phyloP scores from a whole-genome alignment of 2,329 filamentous ascomycete species.

The Aureobasidium sp. region DNA sequence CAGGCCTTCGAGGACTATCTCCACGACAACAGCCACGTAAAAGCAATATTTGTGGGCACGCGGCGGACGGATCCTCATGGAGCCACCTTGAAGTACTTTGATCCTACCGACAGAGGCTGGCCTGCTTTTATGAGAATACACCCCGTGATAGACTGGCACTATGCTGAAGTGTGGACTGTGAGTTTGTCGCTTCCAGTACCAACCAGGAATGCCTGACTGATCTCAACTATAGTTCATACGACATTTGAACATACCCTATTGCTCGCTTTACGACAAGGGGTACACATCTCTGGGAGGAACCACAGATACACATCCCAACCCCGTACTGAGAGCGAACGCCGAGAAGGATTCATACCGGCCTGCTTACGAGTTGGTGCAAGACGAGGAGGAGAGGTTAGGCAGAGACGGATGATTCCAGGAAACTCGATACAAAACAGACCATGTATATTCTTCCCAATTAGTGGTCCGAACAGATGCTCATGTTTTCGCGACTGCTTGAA shows the following conservation, averaged over 20 bases:
- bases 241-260: conserved; percentile 73
- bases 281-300: conserved; percentile 91
- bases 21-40: conserved; percentile 51
- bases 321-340: conserved; percentile 45
- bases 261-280: conserved; percentile 74
- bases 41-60: conserved; percentile 80
- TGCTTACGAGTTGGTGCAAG: conserved; percentile 65
- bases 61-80: conserved; percentile 89
- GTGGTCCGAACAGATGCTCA: neutral
- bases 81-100: conserved; percentile 67
- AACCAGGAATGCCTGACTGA: neutral
- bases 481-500: too few species aligned
- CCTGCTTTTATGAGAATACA: conserved; percentile 87
- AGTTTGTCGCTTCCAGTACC: conserved; percentile 30
- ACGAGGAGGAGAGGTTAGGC: conserved; percentile 70
- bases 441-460: neutral
- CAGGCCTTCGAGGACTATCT: conserved; percentile 72
- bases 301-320: conserved; percentile 83
- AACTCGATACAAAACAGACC: neutral
- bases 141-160: conserved; percentile 96
- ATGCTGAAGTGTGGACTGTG: conserved; percentile 87
- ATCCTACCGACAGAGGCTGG: conserved; percentile 82
- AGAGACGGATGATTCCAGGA: conserved; percentile 39
- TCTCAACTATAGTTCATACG: conserved; percentile 57
- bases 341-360: conserved; percentile 48